Evolutionary conservation across 768 basidiomycete genomes (phyloP), one percentile per base, ranked within the genome.

Genomic region (Lenzites betulinus): DNA sequence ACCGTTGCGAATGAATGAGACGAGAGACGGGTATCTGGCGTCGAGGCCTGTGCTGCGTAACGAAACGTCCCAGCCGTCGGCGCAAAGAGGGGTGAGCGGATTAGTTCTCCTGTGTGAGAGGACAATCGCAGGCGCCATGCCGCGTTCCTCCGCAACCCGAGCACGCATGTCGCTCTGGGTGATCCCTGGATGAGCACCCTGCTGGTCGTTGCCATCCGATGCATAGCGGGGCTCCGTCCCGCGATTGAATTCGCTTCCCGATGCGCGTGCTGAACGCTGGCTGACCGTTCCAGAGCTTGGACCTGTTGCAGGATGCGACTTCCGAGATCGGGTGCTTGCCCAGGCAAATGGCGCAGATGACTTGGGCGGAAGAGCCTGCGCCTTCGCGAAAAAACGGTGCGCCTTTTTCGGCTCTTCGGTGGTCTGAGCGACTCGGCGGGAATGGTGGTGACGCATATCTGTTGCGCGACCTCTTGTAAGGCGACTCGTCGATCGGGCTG

Each of bases 341-440:
- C 6, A 54, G 26, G 18, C 52, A 54, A 7, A 54, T 30, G 39
- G 52, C 52, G 52, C 52, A 54, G 52, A 54, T 5, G 25, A 54
- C 52, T 15, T 7, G 39, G 39, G 9, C 52, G 15, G 28, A 25
- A 15, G 52, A 23, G 1, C 3, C 52, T 43, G 52, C 39, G 52
- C 52, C 26, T 12, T 3, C 2, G 5, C 39, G 41, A 54, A 54
- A 54, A 54, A 25, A n/a, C 41, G 11, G 22, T 12, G 22, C 23
- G 2, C 9, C 4, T 18, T 23, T 23, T 7, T 20, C 42, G 9
- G 4, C 42, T n/a, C n/a, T n/a, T n/a, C n/a, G n/a, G n/a, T n/a
- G n/a, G n/a, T n/a, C n/a, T n/a, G n/a, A n/a, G n/a, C n/a, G n/a
- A n/a, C n/a, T n/a, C n/a, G n/a, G n/a, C n/a, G n/a, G n/a, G n/a